These are phyloP conservation scores for Rhodosporidiobolus odoratus DNA, from an alignment of 768 basidiomycete species.

Conservation along the genomic window DNA sequence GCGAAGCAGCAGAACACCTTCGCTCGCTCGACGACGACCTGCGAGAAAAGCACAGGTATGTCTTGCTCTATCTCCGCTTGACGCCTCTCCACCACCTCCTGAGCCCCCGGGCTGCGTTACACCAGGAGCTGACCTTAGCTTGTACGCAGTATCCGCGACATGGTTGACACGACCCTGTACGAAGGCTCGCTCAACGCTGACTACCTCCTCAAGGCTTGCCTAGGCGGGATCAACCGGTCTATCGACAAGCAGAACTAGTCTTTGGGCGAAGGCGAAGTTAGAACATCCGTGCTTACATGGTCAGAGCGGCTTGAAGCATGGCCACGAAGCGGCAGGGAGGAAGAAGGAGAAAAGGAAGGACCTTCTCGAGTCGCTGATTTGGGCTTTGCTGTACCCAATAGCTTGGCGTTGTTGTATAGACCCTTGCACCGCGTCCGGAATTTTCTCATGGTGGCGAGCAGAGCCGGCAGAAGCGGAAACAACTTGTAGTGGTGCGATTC, in stretches of 20 bases:
- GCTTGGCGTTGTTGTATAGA: too few relatives aligned
- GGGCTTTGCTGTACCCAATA: too few relatives aligned
- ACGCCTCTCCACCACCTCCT: too few relatives aligned
- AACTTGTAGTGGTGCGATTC: too few relatives aligned
- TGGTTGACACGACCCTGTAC: conserved; percentile 37
- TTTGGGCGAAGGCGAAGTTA: not conserved
- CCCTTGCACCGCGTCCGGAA: too few relatives aligned
- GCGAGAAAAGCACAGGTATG: conserved; percentile 18
- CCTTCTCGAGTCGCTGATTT: too few relatives aligned
- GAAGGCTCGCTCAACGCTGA: conserved; percentile 6
- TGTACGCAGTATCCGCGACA: conserved; percentile 26
- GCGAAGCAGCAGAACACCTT: conserved; percentile 11
- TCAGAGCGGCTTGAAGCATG: conserved; percentile 9
- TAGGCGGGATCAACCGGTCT: conserved; percentile 25
- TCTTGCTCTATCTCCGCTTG: not conserved
- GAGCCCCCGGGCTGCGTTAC: not conserved
- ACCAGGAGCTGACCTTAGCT: not conserved
- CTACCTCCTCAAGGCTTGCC: conserved; percentile 34
- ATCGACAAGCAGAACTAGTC: not conserved
- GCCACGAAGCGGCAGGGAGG: not conserved
- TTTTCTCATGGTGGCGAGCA: too few relatives aligned
- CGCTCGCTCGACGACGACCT: conserved; percentile 21
- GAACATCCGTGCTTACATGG: conserved; percentile 17
- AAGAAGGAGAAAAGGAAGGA: too few relatives aligned
- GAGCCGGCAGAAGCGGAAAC: too few relatives aligned